Evolutionary conservation across 495 filamentous ascomycete species (phyloP).

Genomic region (Emericellopsis terricola): DNA sequence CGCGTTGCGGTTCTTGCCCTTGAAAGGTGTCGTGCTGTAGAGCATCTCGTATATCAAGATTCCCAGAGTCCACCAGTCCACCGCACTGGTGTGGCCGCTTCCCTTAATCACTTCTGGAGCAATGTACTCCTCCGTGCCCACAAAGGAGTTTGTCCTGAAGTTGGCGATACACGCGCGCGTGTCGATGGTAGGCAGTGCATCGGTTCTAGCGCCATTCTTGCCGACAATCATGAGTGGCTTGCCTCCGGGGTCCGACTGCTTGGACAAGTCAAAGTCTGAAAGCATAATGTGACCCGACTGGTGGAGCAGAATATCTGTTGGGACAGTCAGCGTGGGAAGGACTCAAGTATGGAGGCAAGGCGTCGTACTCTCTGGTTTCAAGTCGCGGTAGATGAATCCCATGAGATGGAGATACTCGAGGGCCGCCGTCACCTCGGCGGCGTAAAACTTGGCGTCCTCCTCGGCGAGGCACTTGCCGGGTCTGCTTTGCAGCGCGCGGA

Average conservation of each 20-base stretch:
- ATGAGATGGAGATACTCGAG: constrained; percentile 95
- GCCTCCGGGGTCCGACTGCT: constrained; percentile 91
- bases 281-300: constrained; percentile 99
- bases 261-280: constrained; percentile 95
- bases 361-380: constrained; percentile 97
- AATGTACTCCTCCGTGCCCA: constrained; percentile 97
- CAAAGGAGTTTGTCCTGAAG: constrained; percentile 96
- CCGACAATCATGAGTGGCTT: constrained; percentile 93
- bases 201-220: constrained; percentile 60
- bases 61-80: constrained; percentile 98
- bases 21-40: constrained; percentile 97
- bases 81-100: constrained; percentile 92
- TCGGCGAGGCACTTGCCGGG: constrained; percentile 94
- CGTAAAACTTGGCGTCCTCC: constrained; percentile 94
- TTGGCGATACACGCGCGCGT: constrained; percentile 97
- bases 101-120: constrained; percentile 98
- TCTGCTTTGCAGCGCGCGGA: constrained; percentile 86
- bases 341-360: too few species aligned
- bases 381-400: constrained; percentile 96
- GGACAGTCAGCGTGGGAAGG: not conserved
- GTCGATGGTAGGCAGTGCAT: constrained; percentile 81
- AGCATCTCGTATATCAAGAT: constrained; percentile 98
- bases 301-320: constrained; percentile 84
- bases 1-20: constrained; percentile 95
- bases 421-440: constrained; percentile 93